Percentiles rank a stretch among this genome's conserved stretches.
Evolutionary conservation across 2,329 filamentous ascomycete species (phyloP).

Genomic region (Pseudogymnoascus sp.): DNA sequence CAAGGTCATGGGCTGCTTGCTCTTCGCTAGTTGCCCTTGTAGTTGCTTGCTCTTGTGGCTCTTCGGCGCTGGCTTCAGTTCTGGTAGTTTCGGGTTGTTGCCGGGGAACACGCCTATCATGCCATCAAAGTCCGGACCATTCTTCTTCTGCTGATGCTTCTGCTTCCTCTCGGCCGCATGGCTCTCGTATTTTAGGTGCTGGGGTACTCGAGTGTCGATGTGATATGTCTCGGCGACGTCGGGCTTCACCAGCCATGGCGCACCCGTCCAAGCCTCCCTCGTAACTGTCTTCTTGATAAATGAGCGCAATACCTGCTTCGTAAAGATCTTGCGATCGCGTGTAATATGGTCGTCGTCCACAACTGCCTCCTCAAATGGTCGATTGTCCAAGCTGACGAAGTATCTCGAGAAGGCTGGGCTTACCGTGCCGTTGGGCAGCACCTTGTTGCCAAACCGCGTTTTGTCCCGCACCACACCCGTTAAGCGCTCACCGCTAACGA

Average conservation of each 20-base stretch:
- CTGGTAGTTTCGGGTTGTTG: conserved; percentile 50
- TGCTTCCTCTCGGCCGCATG: conserved; percentile 72
- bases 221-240: conserved; percentile 76
- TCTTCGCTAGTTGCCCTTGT: conserved; percentile 31
- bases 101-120: conserved; percentile 28
- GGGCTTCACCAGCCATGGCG: conserved; percentile 89
- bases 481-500: conserved; percentile 59
- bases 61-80: conserved; percentile 66
- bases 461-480: conserved; percentile 79
- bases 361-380: conserved; percentile 63
- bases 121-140: conserved; percentile 25
- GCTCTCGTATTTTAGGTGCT: conserved; percentile 71
- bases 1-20: conserved; percentile 29
- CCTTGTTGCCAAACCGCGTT: conserved; percentile 59
- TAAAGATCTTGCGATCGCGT: conserved; percentile 85
- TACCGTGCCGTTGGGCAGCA: conserved; percentile 58
- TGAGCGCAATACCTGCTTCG: conserved; percentile 84
- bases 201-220: conserved; percentile 79
- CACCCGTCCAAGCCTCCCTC: conserved; percentile 88
- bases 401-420: conserved; percentile 70
- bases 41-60: conserved; percentile 55
- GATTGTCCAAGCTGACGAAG: conserved; percentile 65
- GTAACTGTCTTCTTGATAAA: conserved; percentile 95
- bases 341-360: conserved; percentile 74
- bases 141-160: conserved; percentile 53